Conservation (phyloP, 2,329 filamentous ascomycete species). For the Beauveria asiatica region DNA sequence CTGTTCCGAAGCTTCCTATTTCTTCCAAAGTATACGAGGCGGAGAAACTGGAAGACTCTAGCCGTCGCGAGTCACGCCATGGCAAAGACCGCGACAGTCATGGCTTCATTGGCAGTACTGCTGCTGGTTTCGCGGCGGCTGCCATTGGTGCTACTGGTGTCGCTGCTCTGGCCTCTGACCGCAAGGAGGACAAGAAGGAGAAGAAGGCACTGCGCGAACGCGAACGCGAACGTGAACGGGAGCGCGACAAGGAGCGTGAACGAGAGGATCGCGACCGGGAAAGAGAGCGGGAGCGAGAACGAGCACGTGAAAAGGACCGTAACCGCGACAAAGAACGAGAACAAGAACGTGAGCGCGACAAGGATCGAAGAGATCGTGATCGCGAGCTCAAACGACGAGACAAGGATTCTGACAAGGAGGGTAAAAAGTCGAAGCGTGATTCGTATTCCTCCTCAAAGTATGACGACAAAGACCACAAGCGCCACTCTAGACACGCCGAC, state of each 20-base stretch:
- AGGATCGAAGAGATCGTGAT: slow-evolving; percentile 22
- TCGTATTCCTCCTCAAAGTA: slow-evolving; percentile 20
- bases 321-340: slow-evolving; percentile 16
- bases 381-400: slow-evolving; percentile 19
- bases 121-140: slow-evolving; percentile 36
- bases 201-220: slow-evolving; percentile 15
- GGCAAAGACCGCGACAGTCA: neutral
- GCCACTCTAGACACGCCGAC: slow-evolving; percentile 25
- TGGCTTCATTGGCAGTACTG: slow-evolving; percentile 33
- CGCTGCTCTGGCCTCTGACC: slow-evolving; percentile 20
- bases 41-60: slow-evolving; percentile 29
- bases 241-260: slow-evolving; percentile 12
- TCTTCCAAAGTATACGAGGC: slow-evolving; percentile 59
- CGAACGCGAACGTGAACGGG: slow-evolving; percentile 12
- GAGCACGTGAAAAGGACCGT: slow-evolving; percentile 15
- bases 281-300: slow-evolving; percentile 2
- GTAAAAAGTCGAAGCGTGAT: slow-evolving; percentile 23
- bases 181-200: slow-evolving; percentile 16
- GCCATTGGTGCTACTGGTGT: slow-evolving; percentile 43
- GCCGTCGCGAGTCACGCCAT: slow-evolving; percentile 24
- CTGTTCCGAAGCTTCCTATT: slow-evolving; percentile 68
- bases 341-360: slow-evolving; percentile 15
- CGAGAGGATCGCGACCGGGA: neutral
- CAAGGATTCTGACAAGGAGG: slow-evolving; percentile 12
- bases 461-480: slow-evolving; percentile 21